These are phyloP conservation scores for Ceratocystiopsis minuta DNA, from an alignment of 2,329 filamentous ascomycete species.

Conservation along the genomic window DNA sequence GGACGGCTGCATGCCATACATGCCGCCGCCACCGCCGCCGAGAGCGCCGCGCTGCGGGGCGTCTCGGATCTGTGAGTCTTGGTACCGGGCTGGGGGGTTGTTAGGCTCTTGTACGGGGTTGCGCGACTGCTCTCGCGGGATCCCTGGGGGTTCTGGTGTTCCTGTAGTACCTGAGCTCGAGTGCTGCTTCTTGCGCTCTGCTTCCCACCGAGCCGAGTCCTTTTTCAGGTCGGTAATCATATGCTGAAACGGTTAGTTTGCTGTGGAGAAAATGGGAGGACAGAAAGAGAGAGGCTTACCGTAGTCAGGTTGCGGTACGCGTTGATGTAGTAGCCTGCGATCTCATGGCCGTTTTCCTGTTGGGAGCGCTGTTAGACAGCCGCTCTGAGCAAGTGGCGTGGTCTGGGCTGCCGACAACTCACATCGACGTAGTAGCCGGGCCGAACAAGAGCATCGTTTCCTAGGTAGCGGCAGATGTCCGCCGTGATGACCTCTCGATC, in stretches of 20 bases:
- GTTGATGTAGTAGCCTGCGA: slow-evolving; percentile 59
- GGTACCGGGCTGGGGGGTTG: slow-evolving; percentile 40
- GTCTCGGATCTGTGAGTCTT: slow-evolving; percentile 23
- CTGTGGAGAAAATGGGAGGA: not conserved
- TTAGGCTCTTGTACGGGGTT: slow-evolving; percentile 37
- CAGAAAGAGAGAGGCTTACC: slow-evolving; percentile 29
- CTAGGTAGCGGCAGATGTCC: slow-evolving; percentile 69
- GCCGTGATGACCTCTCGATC: slow-evolving; percentile 70
- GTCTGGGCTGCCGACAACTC: slow-evolving; percentile 18
- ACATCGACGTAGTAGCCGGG: slow-evolving; percentile 54
- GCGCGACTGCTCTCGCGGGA: slow-evolving; percentile 30
- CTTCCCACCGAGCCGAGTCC: slow-evolving; percentile 43
- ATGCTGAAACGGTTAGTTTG: slow-evolving; percentile 24
- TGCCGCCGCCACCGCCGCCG: slow-evolving; percentile 7
- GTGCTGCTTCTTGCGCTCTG: slow-evolving; percentile 38
- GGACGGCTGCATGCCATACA: slow-evolving; percentile 2
- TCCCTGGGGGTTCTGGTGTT: too few relatives aligned
- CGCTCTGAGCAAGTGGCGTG: not conserved
- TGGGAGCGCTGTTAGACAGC: too few relatives aligned
- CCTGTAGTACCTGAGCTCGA: slow-evolving; percentile 41
- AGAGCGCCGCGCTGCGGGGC: slow-evolving; percentile 5
- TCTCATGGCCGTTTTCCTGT: slow-evolving; percentile 39
- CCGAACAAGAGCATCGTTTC: slow-evolving; percentile 64
- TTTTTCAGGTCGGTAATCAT: slow-evolving; percentile 47
- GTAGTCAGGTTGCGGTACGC: slow-evolving; percentile 64